phyloP scores from a whole-genome alignment of 2,329 filamentous ascomycete species.

The Thielaviopsis ethacetica region DNA sequence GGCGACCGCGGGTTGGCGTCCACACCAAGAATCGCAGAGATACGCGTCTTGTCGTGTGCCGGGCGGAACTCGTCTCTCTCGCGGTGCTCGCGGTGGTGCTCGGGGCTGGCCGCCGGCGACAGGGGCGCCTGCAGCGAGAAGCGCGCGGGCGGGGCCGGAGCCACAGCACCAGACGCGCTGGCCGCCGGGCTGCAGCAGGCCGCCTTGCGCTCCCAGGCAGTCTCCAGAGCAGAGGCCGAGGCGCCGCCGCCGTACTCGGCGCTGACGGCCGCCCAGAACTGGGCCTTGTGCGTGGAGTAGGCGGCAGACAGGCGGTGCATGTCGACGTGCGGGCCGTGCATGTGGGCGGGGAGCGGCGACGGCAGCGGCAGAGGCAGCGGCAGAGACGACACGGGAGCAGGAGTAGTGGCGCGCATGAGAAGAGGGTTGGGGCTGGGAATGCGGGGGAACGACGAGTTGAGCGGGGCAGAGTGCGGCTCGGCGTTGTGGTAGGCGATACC shows the following conservation, averaged over 20 bases:
- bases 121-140: constrained; percentile 27
- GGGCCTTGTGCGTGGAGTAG: constrained; percentile 51
- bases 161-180: neutral
- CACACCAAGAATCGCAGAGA: constrained; percentile 45
- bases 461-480: constrained; percentile 29
- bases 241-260: constrained; percentile 51
- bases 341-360: constrained; percentile 18
- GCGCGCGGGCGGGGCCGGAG: neutral
- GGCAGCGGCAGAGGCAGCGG: constrained; percentile 31
- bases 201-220: constrained; percentile 41
- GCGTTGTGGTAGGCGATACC: constrained; percentile 26
- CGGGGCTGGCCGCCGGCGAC: constrained; percentile 36
- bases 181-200: neutral
- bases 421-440: constrained; percentile 10
- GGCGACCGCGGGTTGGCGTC: constrained; percentile 36
- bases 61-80: constrained; percentile 21
- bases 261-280: constrained; percentile 60
- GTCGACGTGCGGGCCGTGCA: constrained; percentile 32
- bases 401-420: constrained; percentile 26
- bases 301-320: constrained; percentile 50
- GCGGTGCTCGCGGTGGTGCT: constrained; percentile 23
- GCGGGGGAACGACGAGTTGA: constrained; percentile 7
- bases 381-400: constrained; percentile 23
- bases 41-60: constrained; percentile 38
- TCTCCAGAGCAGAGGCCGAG: constrained; percentile 48